Evolutionary conservation across 2,329 filamentous ascomycete species (phyloP).

Genomic region (Boeremia exigua): DNA sequence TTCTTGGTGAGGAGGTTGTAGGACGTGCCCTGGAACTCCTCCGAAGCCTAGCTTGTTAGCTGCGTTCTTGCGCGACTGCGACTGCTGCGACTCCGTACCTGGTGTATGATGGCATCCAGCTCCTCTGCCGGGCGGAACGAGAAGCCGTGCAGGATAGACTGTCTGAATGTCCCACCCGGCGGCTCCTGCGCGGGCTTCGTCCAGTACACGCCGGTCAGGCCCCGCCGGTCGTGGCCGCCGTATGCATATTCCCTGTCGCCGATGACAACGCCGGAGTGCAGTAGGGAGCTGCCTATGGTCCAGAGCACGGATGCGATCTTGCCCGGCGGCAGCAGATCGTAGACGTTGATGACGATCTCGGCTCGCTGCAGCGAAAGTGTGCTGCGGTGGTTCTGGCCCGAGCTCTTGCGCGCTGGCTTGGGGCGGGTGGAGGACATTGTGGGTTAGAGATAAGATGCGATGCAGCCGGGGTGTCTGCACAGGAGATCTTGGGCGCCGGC

Average conservation of each 20-base stretch:
- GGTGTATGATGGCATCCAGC: constrained; percentile 72
- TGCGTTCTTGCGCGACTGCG: neutral
- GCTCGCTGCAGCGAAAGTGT: constrained; percentile 74
- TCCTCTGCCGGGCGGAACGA: constrained; percentile 72
- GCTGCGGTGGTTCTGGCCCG: constrained; percentile 61
- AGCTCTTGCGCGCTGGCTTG: constrained; percentile 51
- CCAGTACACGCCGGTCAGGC: constrained; percentile 82
- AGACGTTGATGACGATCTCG: constrained; percentile 77
- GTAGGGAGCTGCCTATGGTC: constrained; percentile 76
- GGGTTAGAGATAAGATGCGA: neutral
- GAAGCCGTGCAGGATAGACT: constrained; percentile 79
- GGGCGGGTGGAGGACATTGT: constrained; percentile 40
- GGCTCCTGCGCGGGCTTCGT: constrained; percentile 74
- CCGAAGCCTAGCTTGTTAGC: constrained; percentile 59
- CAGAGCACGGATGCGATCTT: constrained; percentile 78
- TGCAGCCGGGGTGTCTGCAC: neutral
- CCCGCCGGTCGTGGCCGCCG: constrained; percentile 75
- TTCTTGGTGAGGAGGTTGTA: constrained; percentile 86
- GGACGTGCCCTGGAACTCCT: constrained; percentile 74
- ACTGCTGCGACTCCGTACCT: constrained; percentile 33
- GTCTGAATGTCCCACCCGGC: constrained; percentile 77
- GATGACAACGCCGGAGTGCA: constrained; percentile 85
- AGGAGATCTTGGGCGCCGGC: constrained; percentile 22
- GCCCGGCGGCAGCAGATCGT: constrained; percentile 78
- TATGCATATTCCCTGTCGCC: constrained; percentile 83